phyloP scores from a whole-genome alignment of 495 filamentous ascomycete species.

The Hyaloscypha finlandica region DNA sequence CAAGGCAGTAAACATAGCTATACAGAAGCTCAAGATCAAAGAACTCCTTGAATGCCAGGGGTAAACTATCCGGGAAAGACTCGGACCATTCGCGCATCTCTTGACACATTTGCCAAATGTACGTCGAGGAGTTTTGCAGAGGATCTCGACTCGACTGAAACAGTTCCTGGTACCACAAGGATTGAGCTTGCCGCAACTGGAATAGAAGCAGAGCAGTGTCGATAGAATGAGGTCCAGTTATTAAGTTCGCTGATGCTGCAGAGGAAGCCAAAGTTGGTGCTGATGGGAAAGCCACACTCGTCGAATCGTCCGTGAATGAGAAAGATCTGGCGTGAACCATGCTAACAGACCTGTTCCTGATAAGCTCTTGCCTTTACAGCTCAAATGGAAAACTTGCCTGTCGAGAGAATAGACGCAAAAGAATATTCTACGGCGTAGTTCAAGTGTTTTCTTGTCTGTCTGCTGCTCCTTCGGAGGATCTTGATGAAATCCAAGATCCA shows the following conservation, averaged over 20 bases:
- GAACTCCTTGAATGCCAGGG: conserved; percentile 61
- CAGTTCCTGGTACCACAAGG: conserved; percentile 78
- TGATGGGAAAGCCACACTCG: conserved; percentile 63
- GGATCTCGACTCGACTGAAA: conserved; percentile 70
- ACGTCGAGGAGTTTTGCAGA: conserved; percentile 57
- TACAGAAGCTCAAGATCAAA: conserved; percentile 84
- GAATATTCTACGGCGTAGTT: conserved; percentile 77
- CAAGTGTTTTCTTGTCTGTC: conserved; percentile 60
- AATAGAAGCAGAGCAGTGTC: conserved; percentile 65
- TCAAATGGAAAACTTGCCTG: conserved; percentile 53
- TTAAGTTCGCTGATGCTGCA: conserved; percentile 7
- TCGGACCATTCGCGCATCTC: conserved; percentile 69
- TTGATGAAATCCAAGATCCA: conserved; percentile 89
- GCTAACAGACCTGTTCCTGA: conserved; percentile 66
- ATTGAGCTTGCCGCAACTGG: conserved; percentile 74
- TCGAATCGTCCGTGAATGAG: conserved; percentile 89
- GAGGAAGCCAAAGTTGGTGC: conserved; percentile 25
- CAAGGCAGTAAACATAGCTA: conserved; percentile 79
- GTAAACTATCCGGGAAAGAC: conserved; percentile 57
- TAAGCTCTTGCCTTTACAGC: conserved; percentile 17
- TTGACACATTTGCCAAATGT: conserved; percentile 64
- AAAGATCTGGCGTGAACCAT: conserved; percentile 79
- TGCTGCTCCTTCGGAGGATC: conserved; percentile 70
- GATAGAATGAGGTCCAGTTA: conserved; percentile 45
- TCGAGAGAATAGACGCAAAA: conserved; percentile 87